Base-by-base conservation (phyloP, 306 rosid species). In the Coriaria nepalensis region DNA sequence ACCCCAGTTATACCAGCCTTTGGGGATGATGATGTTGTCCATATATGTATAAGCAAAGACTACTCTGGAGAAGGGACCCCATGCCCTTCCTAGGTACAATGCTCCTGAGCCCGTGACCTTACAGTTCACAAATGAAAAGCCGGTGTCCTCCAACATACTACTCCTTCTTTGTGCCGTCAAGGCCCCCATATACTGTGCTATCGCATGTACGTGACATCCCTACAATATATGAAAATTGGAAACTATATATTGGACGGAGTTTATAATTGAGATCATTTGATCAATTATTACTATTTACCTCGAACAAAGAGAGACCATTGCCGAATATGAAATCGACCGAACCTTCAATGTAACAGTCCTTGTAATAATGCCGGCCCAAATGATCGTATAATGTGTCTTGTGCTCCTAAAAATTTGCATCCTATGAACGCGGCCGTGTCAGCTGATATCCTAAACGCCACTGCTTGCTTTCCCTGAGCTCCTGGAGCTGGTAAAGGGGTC, bases 321-420 rank as follows among this genome's bases (percentile, higher is more conserved):
- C 98, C 98, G n/a, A 92, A 92, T 48, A 92, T 92, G 94, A 92
- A 92, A 50, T 92, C 98, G 40, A 85, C 96, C 2, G 98, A 85
- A n/a, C 98, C 96, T 78, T 92, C 98, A 29, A 92, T 85, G 48
- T 85, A 92, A 59, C 96, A 85, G 50, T 92, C 96, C 38, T 85
- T 92, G 47, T 92, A 92, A 45, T 92, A 92, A 66, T 92, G 98
- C 42, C 98, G 70, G 0, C 98, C 98, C 48, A 77, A 0, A 52
- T 92, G 96, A 57, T 92, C 98, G 57, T 92, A 92, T 2, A 92
- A 70, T 36, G 98, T 90, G 55, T 90, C 98, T 49, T 90, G 98
- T 38, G 83, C 98, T 43, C 98, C 98, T 37, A 92, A 69, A 62
- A 92, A 92, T 55, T 46, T 92, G 50, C 98, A 85, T 0, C 94